Conservation (phyloP, 2,329 filamentous ascomycete species). For the Neopestalotiopsis sp. region DNA sequence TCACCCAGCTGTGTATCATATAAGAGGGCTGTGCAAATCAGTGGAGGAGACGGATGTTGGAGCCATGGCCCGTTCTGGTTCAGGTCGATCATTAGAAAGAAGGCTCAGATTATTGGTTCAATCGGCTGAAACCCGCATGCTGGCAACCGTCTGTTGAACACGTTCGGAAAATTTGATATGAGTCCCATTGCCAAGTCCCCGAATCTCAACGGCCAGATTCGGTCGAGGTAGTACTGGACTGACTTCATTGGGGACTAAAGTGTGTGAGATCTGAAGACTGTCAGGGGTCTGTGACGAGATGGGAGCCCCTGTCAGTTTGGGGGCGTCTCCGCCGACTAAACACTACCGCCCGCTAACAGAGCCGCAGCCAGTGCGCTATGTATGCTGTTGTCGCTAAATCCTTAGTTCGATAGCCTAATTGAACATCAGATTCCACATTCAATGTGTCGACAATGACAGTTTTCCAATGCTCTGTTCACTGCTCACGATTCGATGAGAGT, state of each 20-base stretch:
- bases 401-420: background rate
- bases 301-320: background rate
- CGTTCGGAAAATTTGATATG: background rate
- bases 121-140: background rate
- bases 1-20: background rate
- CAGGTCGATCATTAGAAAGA: background rate
- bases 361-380: background rate
- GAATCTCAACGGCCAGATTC: background rate
- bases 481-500: too few relatives aligned
- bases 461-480: too few relatives aligned
- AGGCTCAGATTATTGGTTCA: background rate
- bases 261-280: slow-evolving; percentile 1
- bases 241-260: background rate
- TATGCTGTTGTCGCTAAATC: background rate
- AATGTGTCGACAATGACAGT: too few relatives aligned
- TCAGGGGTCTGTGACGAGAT: background rate
- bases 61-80: background rate
- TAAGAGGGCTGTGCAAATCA: background rate
- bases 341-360: too few relatives aligned
- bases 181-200: background rate
- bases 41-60: background rate
- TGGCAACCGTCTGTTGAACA: background rate
- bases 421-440: background rate
- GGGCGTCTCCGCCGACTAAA: background rate
- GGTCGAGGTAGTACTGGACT: background rate